Base-by-base conservation (phyloP, 768 basidiomycete species). In the Dentipellis sp. region DNA sequence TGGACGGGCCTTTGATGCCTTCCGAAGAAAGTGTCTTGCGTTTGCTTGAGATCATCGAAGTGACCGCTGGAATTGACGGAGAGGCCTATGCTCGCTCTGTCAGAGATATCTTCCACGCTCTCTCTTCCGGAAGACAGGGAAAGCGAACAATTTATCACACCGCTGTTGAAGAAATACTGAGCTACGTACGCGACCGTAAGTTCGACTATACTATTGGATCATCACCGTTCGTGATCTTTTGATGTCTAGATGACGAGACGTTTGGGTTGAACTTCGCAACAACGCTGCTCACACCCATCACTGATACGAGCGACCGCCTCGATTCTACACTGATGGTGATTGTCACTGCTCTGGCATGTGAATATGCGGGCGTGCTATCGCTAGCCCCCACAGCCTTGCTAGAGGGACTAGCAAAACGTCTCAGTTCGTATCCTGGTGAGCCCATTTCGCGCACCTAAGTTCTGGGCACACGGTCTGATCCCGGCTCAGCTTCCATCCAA, bases 281-380 rank as follows among this genome's bases (percentile, higher is more conserved):
- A 12, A 52, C 45, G 0, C 34, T 63, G 19, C 54, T 63, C 46
- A 55, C 56, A 8, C 55, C 58, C 2, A 50, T 62, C 19, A 46
- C 54, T 21, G 61, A 60, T 19, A 49, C 54, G 29, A 54, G 61
- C 36, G 51, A 66, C 11, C 63, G 62, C 23, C 65, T 62, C 2
- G 78, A 80, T 12, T 78, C 85, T 10, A 89, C 86, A 0, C 64
- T 81, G 37, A 75, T 85, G 65, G 78, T 88, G 17, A 76, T 91
- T n/a, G 63, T 77, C n/a, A 74, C 82, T 9, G 90, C 90, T 2
- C 67, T 88, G 40, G 74, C 80, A n/a, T 78, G 76, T 56, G 86
- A 89, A 66, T 79, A 81, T 60, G 76, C 77, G 52, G 74, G 75
- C 19, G 71, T 70, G 49, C 64, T 80, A 47, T 70, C 82, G n/a